These are phyloP conservation scores for Leptodontidium sp. DNA, from an alignment of 2,329 filamentous ascomycete species.

Conservation along the genomic window DNA sequence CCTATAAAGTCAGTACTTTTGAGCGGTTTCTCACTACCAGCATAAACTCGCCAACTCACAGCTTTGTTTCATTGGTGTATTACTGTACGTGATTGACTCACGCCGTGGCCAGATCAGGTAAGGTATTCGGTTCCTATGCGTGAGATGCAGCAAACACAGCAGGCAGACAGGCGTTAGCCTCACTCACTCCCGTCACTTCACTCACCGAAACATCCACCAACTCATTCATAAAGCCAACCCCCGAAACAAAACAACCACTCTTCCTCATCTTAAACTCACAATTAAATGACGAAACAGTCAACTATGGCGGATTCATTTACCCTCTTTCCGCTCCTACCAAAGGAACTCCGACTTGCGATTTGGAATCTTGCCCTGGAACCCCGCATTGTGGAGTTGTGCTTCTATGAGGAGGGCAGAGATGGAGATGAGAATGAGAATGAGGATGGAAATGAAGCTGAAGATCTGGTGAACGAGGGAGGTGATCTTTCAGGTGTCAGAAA, in stretches of 20 bases:
- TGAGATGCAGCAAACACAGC: too few species aligned
- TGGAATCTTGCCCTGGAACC: conserved; percentile 9
- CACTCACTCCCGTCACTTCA: neutral
- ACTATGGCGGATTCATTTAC: conserved; percentile 1
- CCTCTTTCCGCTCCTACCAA: neutral
- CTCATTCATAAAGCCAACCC: too few species aligned
- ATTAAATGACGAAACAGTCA: neutral
- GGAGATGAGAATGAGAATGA: neutral
- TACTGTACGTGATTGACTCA: neutral
- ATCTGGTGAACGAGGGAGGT: neutral
- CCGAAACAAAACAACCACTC: too few species aligned
- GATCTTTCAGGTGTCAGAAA: neutral
- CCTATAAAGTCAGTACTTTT: too few species aligned
- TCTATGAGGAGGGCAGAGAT: neutral
- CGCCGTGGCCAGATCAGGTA: neutral
- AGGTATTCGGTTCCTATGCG: neutral
- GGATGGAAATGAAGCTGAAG: neutral
- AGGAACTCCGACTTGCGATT: conserved; percentile 1
- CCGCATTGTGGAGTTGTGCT: conserved; percentile 9
- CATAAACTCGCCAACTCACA: neutral
- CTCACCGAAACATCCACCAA: too few species aligned
- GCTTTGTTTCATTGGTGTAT: neutral
- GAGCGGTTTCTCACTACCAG: too few species aligned
- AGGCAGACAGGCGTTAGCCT: neutral
- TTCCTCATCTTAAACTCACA: neutral